Base-by-base conservation (phyloP, 768 basidiomycete genomes). In the Auricularia auricula-judae region DNA sequence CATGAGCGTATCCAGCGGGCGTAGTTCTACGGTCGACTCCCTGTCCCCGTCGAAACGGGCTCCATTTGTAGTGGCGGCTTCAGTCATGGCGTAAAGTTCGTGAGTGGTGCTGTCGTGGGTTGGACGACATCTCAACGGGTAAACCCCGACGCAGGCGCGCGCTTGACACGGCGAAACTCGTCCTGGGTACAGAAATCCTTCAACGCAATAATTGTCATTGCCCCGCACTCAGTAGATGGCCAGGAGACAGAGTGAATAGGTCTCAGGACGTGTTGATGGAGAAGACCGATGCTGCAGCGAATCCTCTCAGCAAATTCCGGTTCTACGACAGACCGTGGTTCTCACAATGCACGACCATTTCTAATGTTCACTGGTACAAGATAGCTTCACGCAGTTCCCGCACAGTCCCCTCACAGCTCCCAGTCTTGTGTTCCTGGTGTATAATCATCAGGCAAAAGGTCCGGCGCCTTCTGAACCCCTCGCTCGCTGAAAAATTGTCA, bases 361-460 rank as follows among this genome's bases (percentile, higher is more conserved):
- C 18, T 51, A 42, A 14, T 42, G 39, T 42, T 14, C 12, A 42
- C 8, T 42, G 39, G 39, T 42, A 42, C 39, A 42, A 8, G 29
- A 29, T 42, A 14, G 12, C 12, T 14, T 14, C 39, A 42, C 39
- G 39, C 39, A 51, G 47, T 51, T 21, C 21, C 47, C 47, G 11
- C 8, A 51, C 1, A 21, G 5, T 21, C 16, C 14, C 11, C 11
- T 33, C 18, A 59, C 33, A 59, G 21, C 23, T 29, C 56, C 56
- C 29, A 35, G 12, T 65, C 64, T 47, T 43, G 36, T 4, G 23
- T 65, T 8, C 70, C 66, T 10, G 47, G 56, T 5, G 56, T 56
- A 69, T 87, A 88, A 67, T 83, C 77, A 34, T n/a, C 47, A 29
- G 88, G 89, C 2, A 92, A 76, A 51, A 92, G 76, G 62, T 83